Evolutionary conservation across 108 stramenopile genomes (phyloP), one percentile per base, ranked within the genome.

Genomic region (Skeletonema grethae): DNA sequence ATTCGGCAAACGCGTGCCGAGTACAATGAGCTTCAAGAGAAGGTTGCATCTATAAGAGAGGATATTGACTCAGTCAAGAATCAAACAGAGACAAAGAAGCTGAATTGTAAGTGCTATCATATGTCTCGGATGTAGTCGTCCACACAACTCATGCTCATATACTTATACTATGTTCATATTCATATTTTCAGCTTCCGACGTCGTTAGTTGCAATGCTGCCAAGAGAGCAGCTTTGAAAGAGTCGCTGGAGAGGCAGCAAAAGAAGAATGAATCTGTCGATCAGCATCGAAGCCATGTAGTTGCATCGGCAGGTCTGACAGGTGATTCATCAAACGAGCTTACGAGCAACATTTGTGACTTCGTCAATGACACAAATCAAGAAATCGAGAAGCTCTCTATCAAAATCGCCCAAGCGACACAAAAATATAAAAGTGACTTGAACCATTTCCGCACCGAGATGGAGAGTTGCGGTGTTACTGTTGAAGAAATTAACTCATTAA

Each of bases 281-380:
- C 63, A n/a, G 18, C 73, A 81, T 24, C 66, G 74, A 13, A 69
- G 70, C 15, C 80, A 81, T 58, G 66, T 65, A 9, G 41, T 75
- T 4, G 29, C 55, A 34, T 81, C 80, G 0, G 72, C 80, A 16
- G 73, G 80, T 29, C 38, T 81, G 20, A 62, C 63, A n/a, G 56
- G 68, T 43, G 48, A 55, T 8, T 55, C 36, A 46, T 71, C 70
- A 8, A 63, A 67, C 15, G 36, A 57, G 32, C 50, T 79, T 5
- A 30, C 67, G 20, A 15, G 53, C 18, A 67, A 65, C 48, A 50
- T 73, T 18, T 11, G 63, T 22, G 67, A 73, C 11, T 69, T 67
- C 18, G 20, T 79, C 4, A 35, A 67, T 63, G 35, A 63, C 13
- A 72, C 61, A 11, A 50, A 64, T 36, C 39, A 53, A 46, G 67